These are phyloP conservation scores for Diutina scorzettiae DNA, from an alignment of 1,139 yeast species.

Conservation along the genomic window DNA sequence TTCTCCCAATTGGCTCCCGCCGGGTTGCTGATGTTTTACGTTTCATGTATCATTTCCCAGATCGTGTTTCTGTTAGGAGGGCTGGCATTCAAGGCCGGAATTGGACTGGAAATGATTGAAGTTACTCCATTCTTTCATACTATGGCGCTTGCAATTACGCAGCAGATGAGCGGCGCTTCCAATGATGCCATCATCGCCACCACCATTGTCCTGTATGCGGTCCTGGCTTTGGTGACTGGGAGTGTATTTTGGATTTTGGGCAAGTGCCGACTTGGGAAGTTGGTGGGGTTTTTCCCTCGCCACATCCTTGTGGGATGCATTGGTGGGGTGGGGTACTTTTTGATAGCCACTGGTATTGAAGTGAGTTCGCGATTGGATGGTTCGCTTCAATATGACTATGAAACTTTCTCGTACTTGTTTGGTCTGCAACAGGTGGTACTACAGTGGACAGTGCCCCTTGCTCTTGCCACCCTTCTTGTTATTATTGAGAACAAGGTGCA, in stretches of 20 bases:
- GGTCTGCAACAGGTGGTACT: constrained; percentile 28
- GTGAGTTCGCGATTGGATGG: constrained; percentile 75
- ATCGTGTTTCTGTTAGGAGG: constrained; percentile 83
- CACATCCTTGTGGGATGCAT: constrained; percentile 94
- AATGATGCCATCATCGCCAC: constrained; percentile 68
- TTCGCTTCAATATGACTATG: constrained; percentile 50
- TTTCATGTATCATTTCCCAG: constrained; percentile 82
- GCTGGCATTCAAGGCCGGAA: constrained; percentile 76
- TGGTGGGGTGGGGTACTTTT: constrained; percentile 95
- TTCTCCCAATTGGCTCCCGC: constrained; percentile 75
- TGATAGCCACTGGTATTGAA: constrained; percentile 82
- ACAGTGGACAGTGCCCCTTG: constrained; percentile 67
- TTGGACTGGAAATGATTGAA: constrained; percentile 97
- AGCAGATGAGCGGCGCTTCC: constrained; percentile 29
- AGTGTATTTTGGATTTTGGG: constrained; percentile 68
- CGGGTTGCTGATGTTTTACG: constrained; percentile 88
- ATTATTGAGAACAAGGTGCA: constrained; percentile 52
- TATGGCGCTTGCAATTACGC: constrained; percentile 69
- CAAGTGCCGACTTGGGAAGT: constrained; percentile 62
- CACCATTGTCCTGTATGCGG: constrained; percentile 73
- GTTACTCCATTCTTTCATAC: constrained; percentile 95
- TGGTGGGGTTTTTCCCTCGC: constrained; percentile 92
- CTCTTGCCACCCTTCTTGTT: constrained; percentile 47
- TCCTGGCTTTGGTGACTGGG: constrained; percentile 81
- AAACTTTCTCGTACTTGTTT: constrained; percentile 39